These are phyloP conservation scores for Ustilago nuda DNA, from an alignment of 1,284 basidiomycete genomes.

Conservation along the genomic window DNA sequence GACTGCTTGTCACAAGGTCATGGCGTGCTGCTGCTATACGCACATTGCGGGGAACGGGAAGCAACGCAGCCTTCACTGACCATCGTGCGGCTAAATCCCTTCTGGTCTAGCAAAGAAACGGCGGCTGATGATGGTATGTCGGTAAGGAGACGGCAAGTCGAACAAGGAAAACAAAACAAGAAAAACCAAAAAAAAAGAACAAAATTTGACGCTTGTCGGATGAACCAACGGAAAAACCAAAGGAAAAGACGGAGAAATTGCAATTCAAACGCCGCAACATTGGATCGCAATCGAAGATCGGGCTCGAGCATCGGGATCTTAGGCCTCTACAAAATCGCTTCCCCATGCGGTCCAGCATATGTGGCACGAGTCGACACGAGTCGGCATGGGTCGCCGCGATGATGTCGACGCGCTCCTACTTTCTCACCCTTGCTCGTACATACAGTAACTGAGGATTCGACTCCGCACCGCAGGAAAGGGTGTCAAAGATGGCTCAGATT, in stretches of 20 bases:
- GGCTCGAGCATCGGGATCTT: neutral
- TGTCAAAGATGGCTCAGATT: neutral
- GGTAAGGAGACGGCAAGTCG: neutral
- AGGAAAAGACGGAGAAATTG: neutral
- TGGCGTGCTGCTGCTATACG: neutral
- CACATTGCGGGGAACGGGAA: neutral
- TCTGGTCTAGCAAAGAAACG: neutral
- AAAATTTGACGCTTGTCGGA: neutral
- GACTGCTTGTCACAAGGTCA: neutral
- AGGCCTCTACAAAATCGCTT: neutral
- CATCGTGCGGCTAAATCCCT: constrained; percentile 1
- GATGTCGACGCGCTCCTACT: neutral
- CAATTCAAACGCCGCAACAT: neutral
- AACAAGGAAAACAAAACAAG: neutral
- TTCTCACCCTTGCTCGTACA: neutral
- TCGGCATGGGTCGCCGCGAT: neutral
- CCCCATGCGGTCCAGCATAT: neutral
- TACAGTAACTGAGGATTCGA: too few relatives aligned
- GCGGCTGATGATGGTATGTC: neutral
- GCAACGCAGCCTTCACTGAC: neutral
- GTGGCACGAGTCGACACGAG: too few relatives aligned
- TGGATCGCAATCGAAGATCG: neutral
- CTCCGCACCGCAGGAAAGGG: constrained; percentile 2
- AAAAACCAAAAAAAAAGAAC: neutral
- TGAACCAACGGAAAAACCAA: neutral